phyloP scores from a whole-genome alignment of 768 basidiomycete species.

The Calvatia gigantea region DNA sequence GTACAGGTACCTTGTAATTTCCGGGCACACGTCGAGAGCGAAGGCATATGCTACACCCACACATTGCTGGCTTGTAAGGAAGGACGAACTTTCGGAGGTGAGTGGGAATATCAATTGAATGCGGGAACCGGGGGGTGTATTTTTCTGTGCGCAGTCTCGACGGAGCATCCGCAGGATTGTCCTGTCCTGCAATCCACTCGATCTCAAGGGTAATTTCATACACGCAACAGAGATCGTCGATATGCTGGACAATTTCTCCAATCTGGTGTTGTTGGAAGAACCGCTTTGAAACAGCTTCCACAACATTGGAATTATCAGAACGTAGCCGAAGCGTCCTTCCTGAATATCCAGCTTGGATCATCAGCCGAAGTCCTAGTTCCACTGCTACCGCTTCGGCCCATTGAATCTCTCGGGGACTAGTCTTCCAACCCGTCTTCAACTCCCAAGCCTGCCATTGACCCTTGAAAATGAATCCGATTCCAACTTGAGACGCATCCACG shows the following conservation, averaged over 20 bases:
- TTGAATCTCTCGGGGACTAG: slow-evolving; percentile 28
- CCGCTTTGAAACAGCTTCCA: slow-evolving; percentile 27
- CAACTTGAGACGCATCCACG: neutral
- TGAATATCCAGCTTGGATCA: slow-evolving; percentile 21
- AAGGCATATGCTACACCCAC: no score
- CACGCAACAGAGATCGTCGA: slow-evolving; percentile 20
- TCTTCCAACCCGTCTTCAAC: slow-evolving; percentile 26
- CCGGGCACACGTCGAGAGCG: no score
- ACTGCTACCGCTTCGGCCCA: slow-evolving; percentile 46
- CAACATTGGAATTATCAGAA: slow-evolving; percentile 40
- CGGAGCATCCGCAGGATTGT: slow-evolving; percentile 32
- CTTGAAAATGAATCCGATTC: slow-evolving; percentile 22
- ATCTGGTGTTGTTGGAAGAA: slow-evolving; percentile 22
- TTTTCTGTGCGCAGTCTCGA: slow-evolving; percentile 16
- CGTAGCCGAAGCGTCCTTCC: slow-evolving; percentile 25
- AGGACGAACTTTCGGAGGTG: slow-evolving; percentile 10
- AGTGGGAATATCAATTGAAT: slow-evolving; percentile 3
- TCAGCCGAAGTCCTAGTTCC: slow-evolving; percentile 34
- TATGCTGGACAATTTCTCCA: slow-evolving; percentile 24
- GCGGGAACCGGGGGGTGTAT: slow-evolving; percentile 16
- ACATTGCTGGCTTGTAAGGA: no score
- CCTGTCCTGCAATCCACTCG: slow-evolving; percentile 26
- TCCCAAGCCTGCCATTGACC: slow-evolving; percentile 38
- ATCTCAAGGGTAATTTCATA: slow-evolving; percentile 22
- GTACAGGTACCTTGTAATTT: no score